These are phyloP conservation scores for Rhododendron molle DNA, from an alignment of 148 eudicot species.

Conservation along the genomic window DNA sequence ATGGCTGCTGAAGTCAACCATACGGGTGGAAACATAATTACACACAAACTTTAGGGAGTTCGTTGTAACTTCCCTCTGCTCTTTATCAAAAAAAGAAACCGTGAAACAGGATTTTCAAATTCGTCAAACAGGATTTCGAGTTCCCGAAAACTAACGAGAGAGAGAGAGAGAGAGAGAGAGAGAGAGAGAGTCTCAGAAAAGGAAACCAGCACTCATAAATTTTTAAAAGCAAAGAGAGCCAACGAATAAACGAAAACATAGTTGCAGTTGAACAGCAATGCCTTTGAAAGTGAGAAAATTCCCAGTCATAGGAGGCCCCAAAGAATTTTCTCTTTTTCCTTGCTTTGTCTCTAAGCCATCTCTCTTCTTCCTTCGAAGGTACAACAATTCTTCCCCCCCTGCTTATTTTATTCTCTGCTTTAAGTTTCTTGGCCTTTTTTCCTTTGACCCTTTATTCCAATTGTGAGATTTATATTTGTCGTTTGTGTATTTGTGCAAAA, in stretches of 20 bases:
- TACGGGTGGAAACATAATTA: not conserved
- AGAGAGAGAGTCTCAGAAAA: not conserved
- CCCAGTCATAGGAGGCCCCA: not conserved
- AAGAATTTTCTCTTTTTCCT: conserved; percentile 6
- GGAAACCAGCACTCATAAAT: not conserved
- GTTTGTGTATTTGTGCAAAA: not conserved
- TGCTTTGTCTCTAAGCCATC: conserved; percentile 34
- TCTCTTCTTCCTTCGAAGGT: conserved; percentile 7
- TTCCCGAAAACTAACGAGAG: not conserved
- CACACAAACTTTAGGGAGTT: not conserved
- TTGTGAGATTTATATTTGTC: not conserved
- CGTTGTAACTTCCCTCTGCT: not conserved
- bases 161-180: not conserved
- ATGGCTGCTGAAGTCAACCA: not conserved
- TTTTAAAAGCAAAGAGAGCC: not conserved
- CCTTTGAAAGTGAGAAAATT: conserved; percentile 11
- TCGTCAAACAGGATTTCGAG: not conserved
- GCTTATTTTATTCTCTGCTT: not conserved
- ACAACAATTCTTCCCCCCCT: not conserved
- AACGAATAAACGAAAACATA: not conserved
- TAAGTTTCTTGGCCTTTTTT: not conserved
- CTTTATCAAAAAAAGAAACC: not conserved
- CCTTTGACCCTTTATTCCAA: not conserved
- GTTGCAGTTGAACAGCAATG: not conserved
- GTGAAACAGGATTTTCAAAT: not conserved